A percentile compares a stretch with the other conserved stretches of the same genome.
Evolutionary conservation across 768 basidiomycete species (phyloP).

Genomic region (Coprinellus micaceus): DNA sequence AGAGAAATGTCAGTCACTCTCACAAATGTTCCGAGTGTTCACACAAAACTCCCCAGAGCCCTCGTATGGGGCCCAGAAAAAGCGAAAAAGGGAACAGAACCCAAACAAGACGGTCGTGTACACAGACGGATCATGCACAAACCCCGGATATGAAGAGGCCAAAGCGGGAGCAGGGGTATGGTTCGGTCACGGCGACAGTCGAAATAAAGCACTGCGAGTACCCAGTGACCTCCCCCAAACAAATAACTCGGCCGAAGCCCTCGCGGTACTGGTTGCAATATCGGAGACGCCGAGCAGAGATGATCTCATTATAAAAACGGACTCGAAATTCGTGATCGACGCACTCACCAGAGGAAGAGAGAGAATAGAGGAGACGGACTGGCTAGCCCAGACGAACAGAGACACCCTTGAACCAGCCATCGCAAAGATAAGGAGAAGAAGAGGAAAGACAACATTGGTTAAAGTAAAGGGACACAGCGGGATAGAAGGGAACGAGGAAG

Average conservation of each 20-base stretch:
- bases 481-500: conserved; percentile 13
- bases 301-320: conserved; percentile 3
- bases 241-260: conserved; percentile 17
- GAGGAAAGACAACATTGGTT: not conserved
- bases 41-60: not conserved
- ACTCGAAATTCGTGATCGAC: conserved; percentile 17
- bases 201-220: conserved; percentile 14
- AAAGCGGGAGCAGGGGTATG: conserved; percentile 20
- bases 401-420: not conserved
- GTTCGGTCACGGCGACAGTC: not conserved
- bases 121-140: conserved; percentile 10
- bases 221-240: conserved; percentile 8
- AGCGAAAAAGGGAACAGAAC: conserved; percentile 20
- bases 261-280: conserved; percentile 13
- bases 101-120: conserved; percentile 17
- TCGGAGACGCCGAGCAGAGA: not conserved
- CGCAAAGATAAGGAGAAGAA: not conserved
- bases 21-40: not conserved
- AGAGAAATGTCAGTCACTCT: not conserved
- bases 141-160: conserved; percentile 1
- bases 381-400: conserved; percentile 1
- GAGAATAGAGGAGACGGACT: conserved; percentile 16
- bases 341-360: conserved; percentile 8
- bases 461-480: conserved; percentile 17
- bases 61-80: too few relatives aligned